Percentiles rank a stretch among this genome's conserved stretches.
phyloP scores from a whole-genome alignment of 2,329 filamentous ascomycete species.

The Sporothrix pallida region DNA sequence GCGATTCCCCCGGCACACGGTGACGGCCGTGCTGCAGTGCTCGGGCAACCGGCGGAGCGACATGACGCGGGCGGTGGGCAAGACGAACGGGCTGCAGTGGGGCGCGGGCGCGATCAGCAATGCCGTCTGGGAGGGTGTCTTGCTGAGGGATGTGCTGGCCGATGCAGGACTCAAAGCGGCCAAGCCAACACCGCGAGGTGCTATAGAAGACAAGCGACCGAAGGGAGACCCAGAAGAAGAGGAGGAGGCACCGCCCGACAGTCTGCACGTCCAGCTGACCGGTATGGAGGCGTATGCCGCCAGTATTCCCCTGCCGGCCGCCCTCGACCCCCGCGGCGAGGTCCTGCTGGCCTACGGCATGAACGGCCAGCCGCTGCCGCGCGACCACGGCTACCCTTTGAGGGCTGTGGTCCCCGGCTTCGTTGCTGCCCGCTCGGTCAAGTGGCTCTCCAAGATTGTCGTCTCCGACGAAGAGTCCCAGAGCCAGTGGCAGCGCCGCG shows the following conservation, averaged over 20 bases:
- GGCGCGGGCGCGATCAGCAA: conserved; percentile 65
- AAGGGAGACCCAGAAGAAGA: conserved; percentile 23
- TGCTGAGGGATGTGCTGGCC: conserved; percentile 58
- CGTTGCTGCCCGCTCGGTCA: conserved; percentile 70
- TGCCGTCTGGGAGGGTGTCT: conserved; percentile 63
- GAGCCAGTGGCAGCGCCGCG: conserved; percentile 68
- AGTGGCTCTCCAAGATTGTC: conserved; percentile 70
- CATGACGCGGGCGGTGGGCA: conserved; percentile 58
- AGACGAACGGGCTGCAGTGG: conserved; percentile 66
- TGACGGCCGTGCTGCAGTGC: conserved; percentile 65
- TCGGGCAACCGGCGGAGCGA: conserved; percentile 65
- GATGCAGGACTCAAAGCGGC: conserved; percentile 56
- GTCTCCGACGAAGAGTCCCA: conserved; percentile 70
- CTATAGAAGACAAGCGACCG: background rate
- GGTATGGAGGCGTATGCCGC: conserved; percentile 66
- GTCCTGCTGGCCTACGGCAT: conserved; percentile 71
- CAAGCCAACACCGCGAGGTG: conserved; percentile 16
- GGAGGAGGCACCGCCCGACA: conserved; percentile 46
- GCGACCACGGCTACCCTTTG: conserved; percentile 70
- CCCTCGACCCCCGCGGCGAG: conserved; percentile 65
- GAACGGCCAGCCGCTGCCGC: conserved; percentile 67
- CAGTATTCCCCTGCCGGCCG: conserved; percentile 65
- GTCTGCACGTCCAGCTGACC: conserved; percentile 64
- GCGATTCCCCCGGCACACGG: conserved; percentile 56
- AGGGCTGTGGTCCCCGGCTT: conserved; percentile 68